A percentile compares a stretch with the other conserved stretches of the same genome.
These are phyloP conservation scores for Cladosporium velox DNA, from an alignment of 2,329 filamentous ascomycete species.

Conservation along the genomic window DNA sequence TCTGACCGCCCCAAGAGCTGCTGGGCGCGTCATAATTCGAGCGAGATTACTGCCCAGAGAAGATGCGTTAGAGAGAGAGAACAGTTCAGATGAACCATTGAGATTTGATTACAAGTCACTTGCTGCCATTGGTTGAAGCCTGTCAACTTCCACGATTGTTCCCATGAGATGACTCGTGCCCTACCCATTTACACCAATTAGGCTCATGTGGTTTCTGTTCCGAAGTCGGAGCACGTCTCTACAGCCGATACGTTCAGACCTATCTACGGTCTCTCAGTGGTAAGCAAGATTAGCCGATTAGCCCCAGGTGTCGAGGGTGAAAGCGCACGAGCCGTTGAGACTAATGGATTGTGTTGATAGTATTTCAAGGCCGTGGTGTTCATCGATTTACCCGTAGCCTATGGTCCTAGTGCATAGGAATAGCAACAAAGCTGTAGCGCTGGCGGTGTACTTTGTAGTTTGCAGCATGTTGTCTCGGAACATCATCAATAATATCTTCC, in stretches of 20 bases:
- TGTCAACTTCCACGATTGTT: background rate
- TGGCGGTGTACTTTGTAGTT: too few species aligned
- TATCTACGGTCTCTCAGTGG: background rate
- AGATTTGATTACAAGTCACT: background rate
- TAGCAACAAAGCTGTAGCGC: background rate
- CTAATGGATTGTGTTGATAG: too few species aligned
- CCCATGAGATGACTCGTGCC: background rate
- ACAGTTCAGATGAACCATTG: conserved; percentile 3
- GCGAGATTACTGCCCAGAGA: conserved; percentile 37
- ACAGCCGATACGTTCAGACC: background rate
- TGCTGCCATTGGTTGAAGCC: background rate
- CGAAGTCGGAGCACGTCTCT: background rate
- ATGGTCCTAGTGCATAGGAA: background rate
- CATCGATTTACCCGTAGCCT: too few species aligned
- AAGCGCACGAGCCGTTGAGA: too few species aligned
- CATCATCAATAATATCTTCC: background rate
- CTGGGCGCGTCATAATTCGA: conserved; percentile 54
- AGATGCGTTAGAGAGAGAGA: conserved; percentile 4
- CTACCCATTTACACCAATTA: background rate
- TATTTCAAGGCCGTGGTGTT: too few species aligned
- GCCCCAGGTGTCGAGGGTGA: background rate
- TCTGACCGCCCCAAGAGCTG: conserved; percentile 1
- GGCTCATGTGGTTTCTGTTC: background rate
- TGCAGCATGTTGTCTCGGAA: background rate
- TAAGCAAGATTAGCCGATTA: background rate